A percentile compares a stretch with the other conserved stretches of the same genome.
Conservation (phyloP, 2,329 filamentous ascomycete genomes). For the Monosporascus sp. region DNA sequence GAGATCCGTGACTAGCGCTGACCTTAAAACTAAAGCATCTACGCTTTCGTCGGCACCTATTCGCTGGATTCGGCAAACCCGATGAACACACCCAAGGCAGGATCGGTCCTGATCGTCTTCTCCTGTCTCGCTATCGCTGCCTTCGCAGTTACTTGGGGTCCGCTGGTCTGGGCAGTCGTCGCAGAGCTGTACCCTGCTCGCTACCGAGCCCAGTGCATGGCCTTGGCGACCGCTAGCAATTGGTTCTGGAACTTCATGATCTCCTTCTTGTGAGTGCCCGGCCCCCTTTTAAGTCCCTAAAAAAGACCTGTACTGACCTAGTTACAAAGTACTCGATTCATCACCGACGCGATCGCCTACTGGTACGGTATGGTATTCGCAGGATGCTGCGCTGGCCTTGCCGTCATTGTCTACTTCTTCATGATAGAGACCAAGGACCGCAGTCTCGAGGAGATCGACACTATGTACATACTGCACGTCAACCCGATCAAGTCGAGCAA, state of each 20-base stretch:
- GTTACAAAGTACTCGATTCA: conserved; percentile 58
- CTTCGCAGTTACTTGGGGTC: conserved; percentile 67
- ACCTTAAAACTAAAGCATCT: conserved; percentile 28
- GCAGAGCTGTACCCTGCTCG: conserved; percentile 61
- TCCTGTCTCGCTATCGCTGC: conserved; percentile 64
- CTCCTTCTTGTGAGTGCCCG: conserved; percentile 39
- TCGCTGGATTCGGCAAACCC: conserved; percentile 37
- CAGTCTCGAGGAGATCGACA: conserved; percentile 71
- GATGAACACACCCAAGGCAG: conserved; percentile 42
- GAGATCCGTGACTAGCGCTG: background rate
- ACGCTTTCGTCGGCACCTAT: conserved; percentile 45
- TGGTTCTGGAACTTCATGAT: conserved; percentile 63
- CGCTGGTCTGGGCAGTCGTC: conserved; percentile 62
- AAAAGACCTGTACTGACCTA: conserved; percentile 15
- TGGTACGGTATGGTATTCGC: conserved; percentile 69
- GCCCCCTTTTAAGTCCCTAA: background rate
- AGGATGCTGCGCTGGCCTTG: conserved; percentile 58
- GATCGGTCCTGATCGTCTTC: conserved; percentile 61
- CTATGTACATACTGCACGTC: conserved; percentile 60
- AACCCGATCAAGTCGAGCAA: conserved; percentile 43
- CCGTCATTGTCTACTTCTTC: conserved; percentile 69
- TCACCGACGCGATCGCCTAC: conserved; percentile 65
- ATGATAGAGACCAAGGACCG: conserved; percentile 69
- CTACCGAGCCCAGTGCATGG: conserved; percentile 50
- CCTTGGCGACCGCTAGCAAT: conserved; percentile 52